phyloP scores from a whole-genome alignment of 495 filamentous ascomycete species.

The Penicillium lagena region DNA sequence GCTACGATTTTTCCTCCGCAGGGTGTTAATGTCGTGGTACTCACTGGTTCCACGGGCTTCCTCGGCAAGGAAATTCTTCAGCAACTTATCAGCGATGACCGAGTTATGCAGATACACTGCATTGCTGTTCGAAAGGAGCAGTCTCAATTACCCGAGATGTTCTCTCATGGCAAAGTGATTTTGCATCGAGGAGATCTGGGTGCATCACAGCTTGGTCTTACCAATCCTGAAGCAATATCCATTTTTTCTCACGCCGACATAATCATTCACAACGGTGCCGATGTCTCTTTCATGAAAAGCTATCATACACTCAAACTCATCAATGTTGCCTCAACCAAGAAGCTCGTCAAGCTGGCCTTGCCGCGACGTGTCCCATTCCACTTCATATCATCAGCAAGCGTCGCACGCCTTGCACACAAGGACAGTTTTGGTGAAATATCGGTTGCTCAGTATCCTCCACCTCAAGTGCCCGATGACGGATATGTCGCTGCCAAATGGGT shows the following conservation, averaged over 20 bases:
- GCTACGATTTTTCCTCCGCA: neutral
- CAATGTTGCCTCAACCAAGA: constrained; percentile 40
- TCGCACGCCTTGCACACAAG: constrained; percentile 13
- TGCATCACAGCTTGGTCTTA: constrained; percentile 28
- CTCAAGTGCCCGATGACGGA: constrained; percentile 24
- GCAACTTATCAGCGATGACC: constrained; percentile 12
- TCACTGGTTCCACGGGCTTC: constrained; percentile 32
- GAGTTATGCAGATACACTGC: constrained; percentile 21
- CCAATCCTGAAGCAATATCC: constrained; percentile 4
- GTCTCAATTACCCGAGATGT: constrained; percentile 3
- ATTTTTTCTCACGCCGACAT: constrained; percentile 29
- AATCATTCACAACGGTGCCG: constrained; percentile 49
- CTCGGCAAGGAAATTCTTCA: constrained; percentile 24
- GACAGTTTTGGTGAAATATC: constrained; percentile 13
- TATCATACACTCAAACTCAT: constrained; percentile 32
- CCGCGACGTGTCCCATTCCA: constrained; percentile 38
- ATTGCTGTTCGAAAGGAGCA: constrained; percentile 17
- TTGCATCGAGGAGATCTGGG: constrained; percentile 33
- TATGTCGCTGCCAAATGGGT: constrained; percentile 50
- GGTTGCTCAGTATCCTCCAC: constrained; percentile 8
- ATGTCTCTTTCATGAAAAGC: constrained; percentile 41
- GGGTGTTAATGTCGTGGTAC: constrained; percentile 8
- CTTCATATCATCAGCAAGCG: constrained; percentile 39
- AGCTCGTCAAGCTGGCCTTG: constrained; percentile 28
- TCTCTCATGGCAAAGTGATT: constrained; percentile 21